phyloP scores from a whole-genome alignment of 2,329 filamentous ascomycete species.

The Pestalotiopsis sp. region DNA sequence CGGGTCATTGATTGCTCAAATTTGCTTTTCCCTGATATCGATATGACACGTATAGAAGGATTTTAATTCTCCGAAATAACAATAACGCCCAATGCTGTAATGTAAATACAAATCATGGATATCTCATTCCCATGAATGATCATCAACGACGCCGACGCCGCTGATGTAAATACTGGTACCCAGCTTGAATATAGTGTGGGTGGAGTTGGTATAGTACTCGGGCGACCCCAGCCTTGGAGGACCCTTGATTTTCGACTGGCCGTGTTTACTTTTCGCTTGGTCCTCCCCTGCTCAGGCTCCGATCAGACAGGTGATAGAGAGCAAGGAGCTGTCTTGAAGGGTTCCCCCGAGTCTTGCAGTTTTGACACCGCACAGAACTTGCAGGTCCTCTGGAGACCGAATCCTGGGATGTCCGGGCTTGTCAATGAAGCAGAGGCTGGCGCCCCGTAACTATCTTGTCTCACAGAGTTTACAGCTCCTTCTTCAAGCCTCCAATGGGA shows the following conservation, averaged over 20 bases:
- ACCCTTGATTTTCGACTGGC: not conserved
- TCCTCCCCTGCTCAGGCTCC: not conserved
- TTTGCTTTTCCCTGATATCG: too few species aligned
- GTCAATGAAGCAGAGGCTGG: not conserved
- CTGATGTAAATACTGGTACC: not conserved
- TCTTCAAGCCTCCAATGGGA: slow-evolving; percentile 32
- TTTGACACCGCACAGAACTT: not conserved
- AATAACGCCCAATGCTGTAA: too few species aligned
- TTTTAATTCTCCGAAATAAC: too few species aligned
- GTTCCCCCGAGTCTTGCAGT: not conserved
- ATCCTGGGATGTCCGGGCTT: not conserved
- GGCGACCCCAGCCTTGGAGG: not conserved
- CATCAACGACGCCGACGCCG: not conserved
- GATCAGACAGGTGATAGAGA: too few species aligned
- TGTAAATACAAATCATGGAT: too few species aligned
- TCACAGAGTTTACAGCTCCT: slow-evolving; percentile 23
- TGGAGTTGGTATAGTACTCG: not conserved
- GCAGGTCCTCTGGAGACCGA: not conserved
- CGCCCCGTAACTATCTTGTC: not conserved
- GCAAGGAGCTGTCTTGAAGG: not conserved
- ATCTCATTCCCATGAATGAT: not conserved
- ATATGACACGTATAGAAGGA: too few species aligned
- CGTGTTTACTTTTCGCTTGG: not conserved
- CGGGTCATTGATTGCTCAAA: too few species aligned
- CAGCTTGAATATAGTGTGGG: not conserved